These are phyloP conservation scores for Hypoxylon sp. DNA, from an alignment of 2,329 filamentous ascomycete species.

Conservation along the genomic window DNA sequence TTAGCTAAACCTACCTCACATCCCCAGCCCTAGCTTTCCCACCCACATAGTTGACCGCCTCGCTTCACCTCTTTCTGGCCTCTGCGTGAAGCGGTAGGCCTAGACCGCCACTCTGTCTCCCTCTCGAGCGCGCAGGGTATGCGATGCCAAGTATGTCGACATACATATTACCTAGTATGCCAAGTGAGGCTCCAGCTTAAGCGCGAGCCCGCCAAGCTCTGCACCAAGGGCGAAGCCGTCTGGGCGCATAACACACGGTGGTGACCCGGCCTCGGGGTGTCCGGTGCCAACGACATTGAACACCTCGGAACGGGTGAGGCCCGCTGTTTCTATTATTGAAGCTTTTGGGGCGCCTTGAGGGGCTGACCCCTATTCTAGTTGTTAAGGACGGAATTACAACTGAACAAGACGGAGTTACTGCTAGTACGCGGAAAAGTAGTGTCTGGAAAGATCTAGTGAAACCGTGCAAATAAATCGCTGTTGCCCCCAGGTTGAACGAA, in stretches of 20 bases:
- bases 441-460: too few species aligned
- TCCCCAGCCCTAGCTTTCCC: background rate
- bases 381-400: background rate
- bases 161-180: background rate
- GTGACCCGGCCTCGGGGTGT: background rate
- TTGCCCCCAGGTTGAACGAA: background rate
- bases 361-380: background rate
- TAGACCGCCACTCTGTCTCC: background rate
- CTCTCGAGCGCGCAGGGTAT: background rate
- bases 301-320: background rate
- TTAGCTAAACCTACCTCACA: background rate
- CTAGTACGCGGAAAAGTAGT: background rate
- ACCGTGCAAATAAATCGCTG: background rate
- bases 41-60: background rate
- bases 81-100: background rate
- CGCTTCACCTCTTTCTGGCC: background rate
- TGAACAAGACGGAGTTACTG: background rate
- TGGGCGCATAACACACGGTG: background rate
- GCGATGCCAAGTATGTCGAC: background rate
- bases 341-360: background rate
- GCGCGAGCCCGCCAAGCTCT: background rate
- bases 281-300: background rate
- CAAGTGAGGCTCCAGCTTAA: constrained; percentile 2
- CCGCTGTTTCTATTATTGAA: background rate
- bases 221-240: background rate